Percentiles rank a stretch among this genome's conserved stretches.
Evolutionary conservation across 202 grass and related monocot species (phyloP).

Genomic region (Saccharum hybrid): DNA sequence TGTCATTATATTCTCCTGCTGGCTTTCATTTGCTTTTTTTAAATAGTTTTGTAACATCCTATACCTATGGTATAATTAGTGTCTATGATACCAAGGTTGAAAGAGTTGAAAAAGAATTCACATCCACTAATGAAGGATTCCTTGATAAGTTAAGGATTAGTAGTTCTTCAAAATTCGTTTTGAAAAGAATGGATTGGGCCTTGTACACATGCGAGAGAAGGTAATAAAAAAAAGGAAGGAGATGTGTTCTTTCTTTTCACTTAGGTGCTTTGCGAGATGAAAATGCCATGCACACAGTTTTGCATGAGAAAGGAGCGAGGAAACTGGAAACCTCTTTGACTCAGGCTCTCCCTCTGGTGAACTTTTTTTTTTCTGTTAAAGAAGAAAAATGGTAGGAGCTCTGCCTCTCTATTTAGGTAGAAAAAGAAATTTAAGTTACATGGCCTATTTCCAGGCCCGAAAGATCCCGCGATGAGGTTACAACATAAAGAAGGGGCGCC

Average conservation of each 20-base stretch:
- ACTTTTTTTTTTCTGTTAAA: too few relatives aligned
- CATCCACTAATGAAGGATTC: constrained; percentile 1
- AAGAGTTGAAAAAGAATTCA: not conserved
- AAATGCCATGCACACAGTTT: too few relatives aligned
- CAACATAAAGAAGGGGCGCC: too few relatives aligned
- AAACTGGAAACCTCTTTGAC: too few relatives aligned
- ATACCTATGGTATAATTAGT: not conserved
- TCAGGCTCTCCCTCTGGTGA: too few relatives aligned
- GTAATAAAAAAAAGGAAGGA: not conserved
- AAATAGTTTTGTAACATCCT: constrained; percentile 6
- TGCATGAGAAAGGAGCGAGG: too few relatives aligned
- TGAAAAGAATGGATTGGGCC: not conserved
- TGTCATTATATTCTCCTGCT: not conserved
- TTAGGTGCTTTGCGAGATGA: too few relatives aligned
- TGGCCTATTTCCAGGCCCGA: too few relatives aligned
- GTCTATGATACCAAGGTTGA: not conserved
- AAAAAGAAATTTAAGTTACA: too few relatives aligned
- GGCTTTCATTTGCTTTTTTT: not conserved
- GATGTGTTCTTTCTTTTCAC: not conserved
- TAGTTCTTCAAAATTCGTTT: not conserved
- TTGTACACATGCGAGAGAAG: not conserved
- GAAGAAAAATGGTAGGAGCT: too few relatives aligned
- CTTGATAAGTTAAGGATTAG: not conserved
- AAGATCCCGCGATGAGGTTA: too few relatives aligned
- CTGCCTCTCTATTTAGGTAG: too few relatives aligned